These are phyloP conservation scores for Porcisia hertigi DNA, from an alignment of 208 protist species.

Conservation along the genomic window DNA sequence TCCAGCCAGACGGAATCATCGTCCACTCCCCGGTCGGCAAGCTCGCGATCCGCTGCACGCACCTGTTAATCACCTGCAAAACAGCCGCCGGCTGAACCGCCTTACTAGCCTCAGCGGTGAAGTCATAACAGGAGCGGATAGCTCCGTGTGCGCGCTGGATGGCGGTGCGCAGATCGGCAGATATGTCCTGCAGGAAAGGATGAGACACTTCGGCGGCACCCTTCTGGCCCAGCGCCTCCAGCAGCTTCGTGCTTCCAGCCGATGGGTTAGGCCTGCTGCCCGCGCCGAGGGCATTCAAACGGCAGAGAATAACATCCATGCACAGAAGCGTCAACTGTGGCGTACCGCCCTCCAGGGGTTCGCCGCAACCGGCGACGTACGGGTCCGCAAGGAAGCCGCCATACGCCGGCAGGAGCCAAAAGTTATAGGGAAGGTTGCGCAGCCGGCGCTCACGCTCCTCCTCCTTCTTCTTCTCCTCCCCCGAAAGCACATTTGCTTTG, in stretches of 20 bases:
- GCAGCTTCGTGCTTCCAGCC: constrained; percentile 23
- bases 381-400: constrained; percentile 64
- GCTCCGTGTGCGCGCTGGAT: constrained; percentile 46
- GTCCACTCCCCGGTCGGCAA: constrained; percentile 55
- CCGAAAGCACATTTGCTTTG: constrained; percentile 30
- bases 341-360: constrained; percentile 48
- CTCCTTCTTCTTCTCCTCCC: constrained; percentile 34
- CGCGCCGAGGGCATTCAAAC: constrained; percentile 50
- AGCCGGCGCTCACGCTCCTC: constrained; percentile 37
- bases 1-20: constrained; percentile 61
- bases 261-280: constrained; percentile 7
- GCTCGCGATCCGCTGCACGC: constrained; percentile 28
- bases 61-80: constrained; percentile 30
- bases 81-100: constrained; percentile 38
- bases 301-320: constrained; percentile 50
- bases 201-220: constrained; percentile 33
- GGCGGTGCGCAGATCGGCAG: constrained; percentile 31
- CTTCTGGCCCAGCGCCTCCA: constrained; percentile 29
- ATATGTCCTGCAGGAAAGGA: constrained; percentile 35
- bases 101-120: constrained; percentile 28
- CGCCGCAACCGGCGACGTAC: constrained; percentile 50
- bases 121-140: constrained; percentile 44
- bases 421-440: constrained; percentile 35
- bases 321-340: constrained; percentile 36
- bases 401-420: constrained; percentile 62